Conservation (phyloP, 805 yeast genomes). For the Candida gorgasii region DNA sequence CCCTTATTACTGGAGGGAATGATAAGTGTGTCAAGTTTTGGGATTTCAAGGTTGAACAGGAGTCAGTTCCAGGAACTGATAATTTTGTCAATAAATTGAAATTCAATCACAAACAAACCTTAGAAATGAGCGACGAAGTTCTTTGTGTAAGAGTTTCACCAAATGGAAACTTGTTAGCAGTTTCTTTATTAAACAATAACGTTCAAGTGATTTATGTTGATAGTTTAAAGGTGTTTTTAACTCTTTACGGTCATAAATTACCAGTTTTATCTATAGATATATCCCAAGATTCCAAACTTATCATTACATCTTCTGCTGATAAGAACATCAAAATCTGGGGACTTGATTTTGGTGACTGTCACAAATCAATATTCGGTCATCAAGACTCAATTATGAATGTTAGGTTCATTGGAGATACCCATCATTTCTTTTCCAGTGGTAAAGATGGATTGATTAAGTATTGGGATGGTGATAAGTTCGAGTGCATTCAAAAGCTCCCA, state of each 20-base stretch:
- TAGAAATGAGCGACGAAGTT: conserved; percentile 86
- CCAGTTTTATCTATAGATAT: conserved; percentile 94
- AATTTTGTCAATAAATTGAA: conserved; percentile 53
- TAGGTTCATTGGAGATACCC: conserved; percentile 78
- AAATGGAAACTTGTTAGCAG: conserved; percentile 73
- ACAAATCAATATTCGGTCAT: conserved; percentile 93
- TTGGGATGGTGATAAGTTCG: conserved; percentile 99
- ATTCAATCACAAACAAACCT: conserved; percentile 71
- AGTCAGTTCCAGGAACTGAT: conserved; percentile 68
- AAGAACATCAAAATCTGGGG: conserved; percentile 99
- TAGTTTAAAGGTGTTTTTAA: conserved; percentile 80
- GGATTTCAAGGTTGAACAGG: conserved; percentile 72
- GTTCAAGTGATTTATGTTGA: conserved; percentile 91
- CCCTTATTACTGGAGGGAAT: conserved; percentile 88
- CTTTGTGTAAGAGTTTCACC: conserved; percentile 79
- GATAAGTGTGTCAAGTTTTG: conserved; percentile 90
- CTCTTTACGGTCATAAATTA: conserved; percentile 92
- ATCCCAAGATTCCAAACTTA: conserved; percentile 80
- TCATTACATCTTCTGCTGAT: conserved; percentile 94
- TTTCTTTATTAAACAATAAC: conserved; percentile 87
- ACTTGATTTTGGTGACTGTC: conserved; percentile 97
- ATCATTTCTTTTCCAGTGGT: conserved; percentile 85
- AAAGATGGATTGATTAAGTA: conserved; percentile 89
- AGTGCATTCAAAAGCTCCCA: conserved; percentile 80
- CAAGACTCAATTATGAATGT: conserved; percentile 94